Evolutionary conservation across 2,329 filamentous ascomycete species (phyloP), one percentile per base, ranked within the genome.

Genomic region (Sphaerulina vaccinii): DNA sequence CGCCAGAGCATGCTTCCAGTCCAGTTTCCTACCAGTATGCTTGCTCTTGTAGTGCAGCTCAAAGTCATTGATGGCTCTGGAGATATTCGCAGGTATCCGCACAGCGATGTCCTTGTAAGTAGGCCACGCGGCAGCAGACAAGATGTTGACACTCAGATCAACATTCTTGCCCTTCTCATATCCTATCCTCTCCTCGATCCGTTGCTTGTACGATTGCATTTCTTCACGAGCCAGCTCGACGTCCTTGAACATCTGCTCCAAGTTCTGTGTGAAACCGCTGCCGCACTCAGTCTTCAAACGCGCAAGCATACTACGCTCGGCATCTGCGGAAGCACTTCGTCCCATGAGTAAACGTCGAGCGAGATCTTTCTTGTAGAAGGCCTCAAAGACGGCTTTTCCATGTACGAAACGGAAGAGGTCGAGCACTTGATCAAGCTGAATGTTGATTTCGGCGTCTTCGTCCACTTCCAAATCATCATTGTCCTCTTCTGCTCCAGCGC

Each of bases 241-340:
- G 65, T 99, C 93, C 70, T 95, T 96, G 77, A 99, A 99, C 93
- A 99, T 99, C 57, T 92, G 89, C 71, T 99, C 95, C 0, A 99
- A 78, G 65, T 99, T 99, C 67, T 96, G 91, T 0, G 93, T 99
- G 68, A 99, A 97, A 62, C 83, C 88, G 11, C 88, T 87, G 33
- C 93, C 93, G 67, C 93, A 99, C 75, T 99, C 93, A 73, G 85
- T 87, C 72, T 93, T 92, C 22, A 99, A 78, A 60, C 95, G 89
- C 21, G 88, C 80, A 41, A 99, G 80, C 93, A 99, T 99, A 71
- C 87, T 95, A 57, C 91, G 83, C 73, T 99, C 95, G 0, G 93
- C 92, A 70, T 99, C 93, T 50, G 92, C 88, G 66, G 90, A 96
- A 18, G 92, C 91, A 67, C 90, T 96, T 58, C 91, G 83, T 33